Evolutionary conservation across 2,329 filamentous ascomycete genomes (phyloP).

Genomic region (Apiospora aurea): DNA sequence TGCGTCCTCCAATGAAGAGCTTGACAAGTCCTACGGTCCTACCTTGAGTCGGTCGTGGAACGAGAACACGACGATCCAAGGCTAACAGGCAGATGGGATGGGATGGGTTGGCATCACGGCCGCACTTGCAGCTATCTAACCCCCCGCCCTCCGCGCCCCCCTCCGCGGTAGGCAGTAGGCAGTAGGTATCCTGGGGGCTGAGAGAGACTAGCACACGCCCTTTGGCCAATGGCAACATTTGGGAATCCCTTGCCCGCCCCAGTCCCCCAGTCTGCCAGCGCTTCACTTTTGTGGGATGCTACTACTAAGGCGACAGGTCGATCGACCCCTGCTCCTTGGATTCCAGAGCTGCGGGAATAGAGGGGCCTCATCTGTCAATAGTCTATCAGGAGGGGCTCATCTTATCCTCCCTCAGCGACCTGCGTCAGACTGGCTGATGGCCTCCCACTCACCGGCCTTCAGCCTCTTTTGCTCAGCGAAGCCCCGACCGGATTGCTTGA

Average conservation of each 20-base stretch:
- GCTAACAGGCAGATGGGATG: slow-evolving; percentile 18
- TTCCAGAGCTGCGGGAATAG: slow-evolving; percentile 7
- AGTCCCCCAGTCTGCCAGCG: no score
- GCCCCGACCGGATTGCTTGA: slow-evolving; percentile 11
- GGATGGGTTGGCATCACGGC: not conserved
- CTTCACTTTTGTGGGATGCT: not conserved
- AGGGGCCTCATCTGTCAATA: slow-evolving; percentile 13
- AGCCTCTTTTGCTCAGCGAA: not conserved
- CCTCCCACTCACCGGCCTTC: slow-evolving; percentile 10
- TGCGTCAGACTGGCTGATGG: slow-evolving; percentile 7
- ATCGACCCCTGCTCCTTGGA: slow-evolving; percentile 5
- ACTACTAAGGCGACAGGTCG: no score
- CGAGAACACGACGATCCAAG: not conserved
- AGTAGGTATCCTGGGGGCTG: slow-evolving; percentile 11
- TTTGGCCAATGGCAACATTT: not conserved
- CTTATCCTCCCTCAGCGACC: slow-evolving; percentile 18
- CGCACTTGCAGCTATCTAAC: not conserved
- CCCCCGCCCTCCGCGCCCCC: not conserved
- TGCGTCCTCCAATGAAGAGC: not conserved
- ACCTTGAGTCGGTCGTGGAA: slow-evolving; percentile 4
- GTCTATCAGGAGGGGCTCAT: slow-evolving; percentile 18
- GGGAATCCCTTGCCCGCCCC: not conserved
- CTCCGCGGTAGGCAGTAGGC: slow-evolving; percentile 4
- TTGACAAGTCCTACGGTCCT: slow-evolving; percentile 5
- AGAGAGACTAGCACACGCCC: slow-evolving; percentile 1